A percentile compares a stretch with the other conserved stretches of the same genome.
phyloP scores from a whole-genome alignment of 1,284 basidiomycete genomes.

The Tylopilus orsonianus region DNA sequence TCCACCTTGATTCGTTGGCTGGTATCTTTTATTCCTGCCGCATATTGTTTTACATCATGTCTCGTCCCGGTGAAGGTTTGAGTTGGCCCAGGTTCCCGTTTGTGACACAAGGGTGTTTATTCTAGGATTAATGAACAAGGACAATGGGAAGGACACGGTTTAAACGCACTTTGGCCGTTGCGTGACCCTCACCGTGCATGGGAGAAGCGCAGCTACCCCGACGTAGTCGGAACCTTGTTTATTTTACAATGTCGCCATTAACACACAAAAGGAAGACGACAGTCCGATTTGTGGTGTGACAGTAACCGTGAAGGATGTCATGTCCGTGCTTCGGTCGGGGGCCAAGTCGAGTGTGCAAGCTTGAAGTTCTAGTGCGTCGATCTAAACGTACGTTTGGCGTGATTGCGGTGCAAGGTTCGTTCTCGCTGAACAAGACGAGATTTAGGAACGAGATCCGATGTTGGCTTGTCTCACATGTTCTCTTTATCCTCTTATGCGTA shows the following conservation, averaged over 20 bases:
- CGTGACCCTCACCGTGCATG: conserved; percentile 16
- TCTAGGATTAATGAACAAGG: conserved; percentile 29
- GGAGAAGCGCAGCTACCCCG: conserved; percentile 27
- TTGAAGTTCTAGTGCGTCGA: too few relatives aligned
- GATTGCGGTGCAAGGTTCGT: conserved; percentile 7
- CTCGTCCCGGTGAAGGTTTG: conserved; percentile 1
- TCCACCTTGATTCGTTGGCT: neutral
- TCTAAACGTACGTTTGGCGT: conserved; percentile 8
- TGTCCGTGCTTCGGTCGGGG: conserved; percentile 3
- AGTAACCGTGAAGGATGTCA: conserved; percentile 2
- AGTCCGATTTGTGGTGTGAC: conserved; percentile 8
- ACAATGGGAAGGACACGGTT: conserved; percentile 16
- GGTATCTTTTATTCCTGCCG: conserved; percentile 16
- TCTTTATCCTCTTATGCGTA: neutral
- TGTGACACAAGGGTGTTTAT: conserved; percentile 20
- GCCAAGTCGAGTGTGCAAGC: too few relatives aligned
- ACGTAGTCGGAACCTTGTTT: conserved; percentile 33
- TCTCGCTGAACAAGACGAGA: conserved; percentile 6
- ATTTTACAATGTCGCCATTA: conserved; percentile 3
- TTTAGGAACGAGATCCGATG: conserved; percentile 21
- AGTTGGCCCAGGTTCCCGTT: conserved; percentile 1
- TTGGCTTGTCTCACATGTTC: neutral
- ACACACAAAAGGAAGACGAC: conserved; percentile 5
- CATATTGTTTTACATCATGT: conserved; percentile 26
- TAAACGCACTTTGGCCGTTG: conserved; percentile 26